phyloP scores from a whole-genome alignment of 2,329 filamentous ascomycete species.

The Karstenula rhodostoma region DNA sequence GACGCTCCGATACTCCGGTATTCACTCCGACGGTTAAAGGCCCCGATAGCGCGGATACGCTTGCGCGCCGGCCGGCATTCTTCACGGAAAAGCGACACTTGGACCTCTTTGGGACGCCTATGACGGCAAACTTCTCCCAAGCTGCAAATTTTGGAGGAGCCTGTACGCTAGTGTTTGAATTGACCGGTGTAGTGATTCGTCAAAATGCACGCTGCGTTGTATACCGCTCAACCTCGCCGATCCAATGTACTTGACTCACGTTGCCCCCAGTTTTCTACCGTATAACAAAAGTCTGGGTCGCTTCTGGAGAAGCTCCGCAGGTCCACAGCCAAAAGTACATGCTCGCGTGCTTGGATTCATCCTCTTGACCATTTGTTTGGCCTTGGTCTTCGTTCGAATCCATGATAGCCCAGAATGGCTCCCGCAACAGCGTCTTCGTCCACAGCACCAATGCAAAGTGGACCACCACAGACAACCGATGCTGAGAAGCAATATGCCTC shows the following conservation, averaged over 20 bases:
- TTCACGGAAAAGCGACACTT: slow-evolving; percentile 17
- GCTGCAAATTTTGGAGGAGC: slow-evolving; percentile 12
- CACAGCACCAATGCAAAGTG: slow-evolving; percentile 25
- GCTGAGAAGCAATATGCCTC: slow-evolving; percentile 43
- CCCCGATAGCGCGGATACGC: slow-evolving; percentile 10
- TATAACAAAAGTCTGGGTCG: neutral
- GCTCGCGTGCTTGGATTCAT: too few species aligned
- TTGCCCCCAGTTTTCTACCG: neutral
- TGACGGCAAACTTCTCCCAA: slow-evolving; percentile 8
- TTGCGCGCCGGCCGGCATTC: slow-evolving; percentile 15
- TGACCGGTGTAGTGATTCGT: slow-evolving; percentile 20
- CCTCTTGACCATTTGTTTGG: slow-evolving; percentile 2
- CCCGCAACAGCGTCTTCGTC: slow-evolving; percentile 28
- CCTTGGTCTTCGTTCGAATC: slow-evolving; percentile 4
- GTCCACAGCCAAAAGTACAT: neutral
- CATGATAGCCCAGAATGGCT: slow-evolving; percentile 43
- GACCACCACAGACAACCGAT: slow-evolving; percentile 19
- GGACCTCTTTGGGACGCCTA: slow-evolving; percentile 8
- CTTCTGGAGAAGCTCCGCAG: neutral
- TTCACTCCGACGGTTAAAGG: neutral
- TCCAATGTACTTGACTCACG: neutral
- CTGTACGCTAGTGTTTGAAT: slow-evolving; percentile 28
- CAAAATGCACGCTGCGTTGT: neutral
- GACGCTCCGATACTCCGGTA: neutral
- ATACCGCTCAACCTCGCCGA: slow-evolving; percentile 4